phyloP scores from a whole-genome alignment of 108 stramenopile species.

The Skeletonema grethae region DNA sequence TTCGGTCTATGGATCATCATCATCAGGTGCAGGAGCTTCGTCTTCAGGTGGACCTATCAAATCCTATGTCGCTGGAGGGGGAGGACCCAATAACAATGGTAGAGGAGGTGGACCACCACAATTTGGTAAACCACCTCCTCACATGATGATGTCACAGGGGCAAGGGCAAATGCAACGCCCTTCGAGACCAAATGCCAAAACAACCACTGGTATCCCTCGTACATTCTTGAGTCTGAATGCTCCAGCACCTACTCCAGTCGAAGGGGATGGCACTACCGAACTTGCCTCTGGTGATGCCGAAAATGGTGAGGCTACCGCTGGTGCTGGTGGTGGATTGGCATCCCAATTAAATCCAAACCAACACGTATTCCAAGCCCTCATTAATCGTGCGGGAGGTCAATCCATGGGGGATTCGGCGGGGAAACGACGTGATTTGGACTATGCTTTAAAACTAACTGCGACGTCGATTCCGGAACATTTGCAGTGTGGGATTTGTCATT shows the following conservation, averaged over 20 bases:
- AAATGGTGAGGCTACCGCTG: neutral
- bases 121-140: constrained; percentile 35
- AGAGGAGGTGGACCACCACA: constrained; percentile 8
- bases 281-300: neutral
- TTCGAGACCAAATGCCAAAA: constrained; percentile 23
- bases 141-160: constrained; percentile 11
- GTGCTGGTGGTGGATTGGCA: constrained; percentile 17
- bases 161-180: neutral
- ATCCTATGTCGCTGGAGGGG: constrained; percentile 22
- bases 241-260: constrained; percentile 46
- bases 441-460: constrained; percentile 79
- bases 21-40: neutral
- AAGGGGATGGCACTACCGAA: neutral
- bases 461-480: constrained; percentile 80
- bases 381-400: constrained; percentile 76
- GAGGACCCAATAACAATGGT: neutral
- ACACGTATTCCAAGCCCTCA: constrained; percentile 73
- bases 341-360: constrained; percentile 70
- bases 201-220: constrained; percentile 81
- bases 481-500: constrained; percentile 77
- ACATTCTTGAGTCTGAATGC: constrained; percentile 76
- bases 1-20: constrained; percentile 22
- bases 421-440: constrained; percentile 63
- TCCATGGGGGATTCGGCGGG: constrained; percentile 56
- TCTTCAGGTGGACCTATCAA: constrained; percentile 28